These are phyloP conservation scores for Daedaleopsis sinensis DNA, from an alignment of 768 basidiomycete genomes.

Conservation along the genomic window DNA sequence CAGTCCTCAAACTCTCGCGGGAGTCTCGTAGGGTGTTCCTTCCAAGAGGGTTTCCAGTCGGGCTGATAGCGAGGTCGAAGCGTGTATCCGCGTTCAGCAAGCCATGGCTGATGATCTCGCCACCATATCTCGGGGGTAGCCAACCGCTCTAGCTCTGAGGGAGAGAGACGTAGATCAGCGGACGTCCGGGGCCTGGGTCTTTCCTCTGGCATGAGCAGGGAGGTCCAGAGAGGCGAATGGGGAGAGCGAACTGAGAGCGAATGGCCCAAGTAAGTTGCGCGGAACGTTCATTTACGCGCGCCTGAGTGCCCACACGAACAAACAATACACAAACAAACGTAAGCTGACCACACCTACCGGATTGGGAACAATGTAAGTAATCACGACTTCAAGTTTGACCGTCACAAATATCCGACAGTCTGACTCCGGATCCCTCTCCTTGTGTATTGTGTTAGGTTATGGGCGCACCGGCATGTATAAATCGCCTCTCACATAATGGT, in stretches of 20 bases:
- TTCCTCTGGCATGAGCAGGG: neutral
- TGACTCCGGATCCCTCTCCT: too few relatives aligned
- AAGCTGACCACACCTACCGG: neutral
- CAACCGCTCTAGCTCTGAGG: neutral
- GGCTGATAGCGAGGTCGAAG: slow-evolving; percentile 29
- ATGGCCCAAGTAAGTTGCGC: too few relatives aligned
- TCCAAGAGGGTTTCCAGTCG: slow-evolving; percentile 32
- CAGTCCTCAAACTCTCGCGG: slow-evolving; percentile 3
- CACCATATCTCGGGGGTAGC: neutral
- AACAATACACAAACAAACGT: neutral
- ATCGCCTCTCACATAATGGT: too few relatives aligned
- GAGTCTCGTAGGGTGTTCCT: neutral
- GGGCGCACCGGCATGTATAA: neutral
- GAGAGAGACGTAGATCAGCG: neutral
- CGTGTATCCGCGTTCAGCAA: slow-evolving; percentile 23
- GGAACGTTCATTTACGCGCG: neutral
- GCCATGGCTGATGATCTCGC: slow-evolving; percentile 18
- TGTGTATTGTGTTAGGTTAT: too few relatives aligned
- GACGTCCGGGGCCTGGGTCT: neutral
- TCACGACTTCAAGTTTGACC: too few relatives aligned
- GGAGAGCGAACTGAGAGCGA: too few relatives aligned
- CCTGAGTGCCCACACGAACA: neutral
- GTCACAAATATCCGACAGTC: too few relatives aligned
- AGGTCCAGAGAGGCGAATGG: neutral
- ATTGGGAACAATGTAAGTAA: neutral